These are phyloP conservation scores for Letharia columbiana DNA, from an alignment of 495 filamentous ascomycete genomes.

Conservation along the genomic window DNA sequence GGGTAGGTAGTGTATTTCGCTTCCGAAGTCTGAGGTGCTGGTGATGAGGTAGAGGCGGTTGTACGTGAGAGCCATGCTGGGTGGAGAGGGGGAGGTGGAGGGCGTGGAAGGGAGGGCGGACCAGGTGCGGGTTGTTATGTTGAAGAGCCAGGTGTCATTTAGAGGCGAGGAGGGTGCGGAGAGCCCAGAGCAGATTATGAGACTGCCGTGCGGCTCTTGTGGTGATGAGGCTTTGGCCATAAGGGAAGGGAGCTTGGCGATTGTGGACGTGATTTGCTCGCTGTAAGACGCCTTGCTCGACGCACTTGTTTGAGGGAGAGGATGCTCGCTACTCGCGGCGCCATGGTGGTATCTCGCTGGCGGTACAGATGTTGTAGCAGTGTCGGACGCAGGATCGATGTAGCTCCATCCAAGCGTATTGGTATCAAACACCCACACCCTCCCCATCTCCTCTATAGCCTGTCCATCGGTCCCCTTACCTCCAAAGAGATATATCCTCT, in stretches of 20 bases:
- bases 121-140: conserved; percentile 36
- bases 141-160: conserved; percentile 42
- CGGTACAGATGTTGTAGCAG: conserved; percentile 9
- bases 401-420: conserved; percentile 32
- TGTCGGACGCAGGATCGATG: conserved; percentile 16
- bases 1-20: conserved; percentile 37
- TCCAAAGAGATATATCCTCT: conserved; percentile 38
- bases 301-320: conserved; percentile 13
- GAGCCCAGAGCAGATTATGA: conserved; percentile 39
- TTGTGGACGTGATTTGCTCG: conserved; percentile 22
- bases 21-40: conserved; percentile 30
- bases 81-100: conserved; percentile 13
- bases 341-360: conserved; percentile 19
- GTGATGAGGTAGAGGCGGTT: conserved; percentile 40
- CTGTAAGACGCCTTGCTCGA: conserved; percentile 15
- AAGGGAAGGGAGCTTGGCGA: conserved; percentile 24
- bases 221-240: conserved; percentile 23
- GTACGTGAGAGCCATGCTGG: conserved; percentile 34
- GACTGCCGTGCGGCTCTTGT: conserved; percentile 28
- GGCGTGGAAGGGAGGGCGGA: conserved; percentile 36
- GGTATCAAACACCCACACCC: conserved; percentile 42
- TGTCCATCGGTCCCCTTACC: conserved; percentile 32
- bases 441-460: conserved; percentile 35
- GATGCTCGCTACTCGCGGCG: conserved; percentile 18
- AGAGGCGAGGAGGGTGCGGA: conserved; percentile 20